Evolutionary conservation across 257 asterid species (phyloP).

Genomic region (Solanum corneliomulleri): DNA sequence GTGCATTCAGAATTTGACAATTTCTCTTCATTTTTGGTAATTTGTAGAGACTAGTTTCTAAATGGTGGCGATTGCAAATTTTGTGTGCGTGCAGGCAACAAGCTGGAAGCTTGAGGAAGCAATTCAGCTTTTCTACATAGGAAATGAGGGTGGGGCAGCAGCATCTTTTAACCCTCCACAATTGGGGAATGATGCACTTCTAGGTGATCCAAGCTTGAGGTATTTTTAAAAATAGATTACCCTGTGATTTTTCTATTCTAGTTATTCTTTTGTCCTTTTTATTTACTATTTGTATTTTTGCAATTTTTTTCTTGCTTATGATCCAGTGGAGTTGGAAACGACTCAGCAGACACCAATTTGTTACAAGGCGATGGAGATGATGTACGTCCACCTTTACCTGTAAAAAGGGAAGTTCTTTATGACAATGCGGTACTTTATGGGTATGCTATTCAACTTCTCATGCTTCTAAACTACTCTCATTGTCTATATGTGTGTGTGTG

Average conservation of each 20-base stretch:
- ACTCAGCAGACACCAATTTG: conserved; percentile 22
- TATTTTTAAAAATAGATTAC: conserved; percentile 6
- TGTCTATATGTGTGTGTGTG: background rate
- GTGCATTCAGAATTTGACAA: background rate
- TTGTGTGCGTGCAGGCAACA: conserved; percentile 57
- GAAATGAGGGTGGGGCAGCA: conserved; percentile 54
- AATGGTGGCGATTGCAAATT: background rate
- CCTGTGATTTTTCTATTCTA: background rate
- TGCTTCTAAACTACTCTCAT: background rate
- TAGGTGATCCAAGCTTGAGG: conserved; percentile 46
- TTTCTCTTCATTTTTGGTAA: background rate
- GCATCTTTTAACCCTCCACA: conserved; percentile 28
- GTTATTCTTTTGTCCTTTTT: background rate
- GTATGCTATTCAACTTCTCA: conserved; percentile 32
- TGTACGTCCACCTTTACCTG: conserved; percentile 92
- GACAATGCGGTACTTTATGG: conserved; percentile 49
- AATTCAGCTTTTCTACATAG: conserved; percentile 82
- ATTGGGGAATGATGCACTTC: conserved; percentile 28
- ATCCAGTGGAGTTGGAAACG: conserved; percentile 37
- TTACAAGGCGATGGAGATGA: conserved; percentile 44
- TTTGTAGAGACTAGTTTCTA: background rate
- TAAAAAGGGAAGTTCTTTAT: conserved; percentile 84
- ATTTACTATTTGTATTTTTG: background rate
- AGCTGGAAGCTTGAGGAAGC: conserved; percentile 98
- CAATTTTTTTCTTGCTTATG: background rate